phyloP scores from a whole-genome alignment of 2,329 filamentous ascomycete species.

The Lachnellula suecica region DNA sequence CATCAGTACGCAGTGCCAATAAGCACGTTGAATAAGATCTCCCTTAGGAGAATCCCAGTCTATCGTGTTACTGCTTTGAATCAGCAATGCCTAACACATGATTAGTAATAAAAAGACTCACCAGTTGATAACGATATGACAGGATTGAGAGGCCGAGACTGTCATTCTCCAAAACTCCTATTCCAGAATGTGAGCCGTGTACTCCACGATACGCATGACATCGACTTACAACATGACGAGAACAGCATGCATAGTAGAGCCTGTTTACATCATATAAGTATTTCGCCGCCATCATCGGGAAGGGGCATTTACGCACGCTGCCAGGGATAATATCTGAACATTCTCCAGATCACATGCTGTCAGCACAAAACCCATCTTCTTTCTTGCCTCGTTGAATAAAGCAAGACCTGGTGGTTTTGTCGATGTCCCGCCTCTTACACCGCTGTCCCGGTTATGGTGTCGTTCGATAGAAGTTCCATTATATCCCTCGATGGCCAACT shows the following conservation, averaged over 20 bases:
- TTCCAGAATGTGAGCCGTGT: constrained; percentile 10
- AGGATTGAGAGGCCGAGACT: constrained; percentile 54
- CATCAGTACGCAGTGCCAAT: constrained; percentile 57
- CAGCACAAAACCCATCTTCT: constrained; percentile 56
- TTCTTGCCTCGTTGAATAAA: constrained; percentile 62
- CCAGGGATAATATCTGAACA: constrained; percentile 56
- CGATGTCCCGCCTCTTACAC: constrained; percentile 50
- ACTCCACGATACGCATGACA: neutral
- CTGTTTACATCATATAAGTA: constrained; percentile 29
- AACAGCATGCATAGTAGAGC: constrained; percentile 54
- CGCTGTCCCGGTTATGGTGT: constrained; percentile 46
- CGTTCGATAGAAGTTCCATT: constrained; percentile 45
- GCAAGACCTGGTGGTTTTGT: constrained; percentile 54
- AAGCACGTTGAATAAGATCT: constrained; percentile 53
- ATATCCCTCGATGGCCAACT: constrained; percentile 52
- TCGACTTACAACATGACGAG: constrained; percentile 46
- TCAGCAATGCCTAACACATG: constrained; percentile 10
- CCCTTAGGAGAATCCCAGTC: constrained; percentile 47
- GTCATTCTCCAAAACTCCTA: constrained; percentile 62
- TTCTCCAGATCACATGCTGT: constrained; percentile 57
- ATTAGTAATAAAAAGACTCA: constrained; percentile 28
- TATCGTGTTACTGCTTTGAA: constrained; percentile 36
- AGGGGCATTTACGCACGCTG: constrained; percentile 43
- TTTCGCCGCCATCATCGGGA: neutral
- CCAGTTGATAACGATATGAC: constrained; percentile 56